Percentiles rank a stretch among this genome's conserved stretches.
Evolutionary conservation across 305 asterid species (phyloP).

Genomic region (Fraxinus platypoda): DNA sequence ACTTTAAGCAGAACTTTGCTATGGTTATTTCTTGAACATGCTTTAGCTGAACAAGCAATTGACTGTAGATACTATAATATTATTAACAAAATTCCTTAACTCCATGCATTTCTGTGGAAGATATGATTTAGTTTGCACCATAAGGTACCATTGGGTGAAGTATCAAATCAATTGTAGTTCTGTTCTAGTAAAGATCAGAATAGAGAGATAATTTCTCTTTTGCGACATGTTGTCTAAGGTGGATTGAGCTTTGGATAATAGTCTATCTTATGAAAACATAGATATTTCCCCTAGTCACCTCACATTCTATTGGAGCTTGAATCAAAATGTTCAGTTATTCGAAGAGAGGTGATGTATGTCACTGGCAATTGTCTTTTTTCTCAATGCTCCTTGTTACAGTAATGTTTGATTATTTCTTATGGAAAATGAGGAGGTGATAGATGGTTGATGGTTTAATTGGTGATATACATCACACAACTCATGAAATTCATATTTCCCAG

Average conservation of each 20-base stretch:
- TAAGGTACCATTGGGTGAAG: constrained; percentile 3
- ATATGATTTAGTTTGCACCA: neutral
- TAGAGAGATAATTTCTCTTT: neutral
- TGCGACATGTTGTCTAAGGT: neutral
- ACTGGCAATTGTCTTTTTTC: neutral
- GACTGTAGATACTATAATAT: neutral
- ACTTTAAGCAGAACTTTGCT: constrained; percentile 1
- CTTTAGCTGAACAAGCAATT: constrained; percentile 11
- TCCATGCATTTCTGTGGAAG: neutral
- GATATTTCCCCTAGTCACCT: neutral
- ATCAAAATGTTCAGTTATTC: neutral
- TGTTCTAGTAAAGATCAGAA: neutral
- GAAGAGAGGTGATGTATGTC: neutral
- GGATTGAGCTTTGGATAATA: constrained; percentile 5
- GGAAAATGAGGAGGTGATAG: neutral
- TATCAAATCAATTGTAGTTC: neutral
- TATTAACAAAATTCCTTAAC: neutral
- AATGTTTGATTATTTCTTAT: neutral
- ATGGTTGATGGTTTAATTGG: neutral
- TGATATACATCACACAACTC: neutral
- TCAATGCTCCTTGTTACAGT: neutral
- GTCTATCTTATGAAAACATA: neutral
- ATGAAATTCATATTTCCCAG: neutral
- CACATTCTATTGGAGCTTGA: neutral
- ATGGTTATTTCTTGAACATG: constrained; percentile 1